Percentiles rank a stretch among this genome's conserved stretches.
phyloP scores from a whole-genome alignment of 1,284 basidiomycete genomes.

The Cronartium quercuum region DNA sequence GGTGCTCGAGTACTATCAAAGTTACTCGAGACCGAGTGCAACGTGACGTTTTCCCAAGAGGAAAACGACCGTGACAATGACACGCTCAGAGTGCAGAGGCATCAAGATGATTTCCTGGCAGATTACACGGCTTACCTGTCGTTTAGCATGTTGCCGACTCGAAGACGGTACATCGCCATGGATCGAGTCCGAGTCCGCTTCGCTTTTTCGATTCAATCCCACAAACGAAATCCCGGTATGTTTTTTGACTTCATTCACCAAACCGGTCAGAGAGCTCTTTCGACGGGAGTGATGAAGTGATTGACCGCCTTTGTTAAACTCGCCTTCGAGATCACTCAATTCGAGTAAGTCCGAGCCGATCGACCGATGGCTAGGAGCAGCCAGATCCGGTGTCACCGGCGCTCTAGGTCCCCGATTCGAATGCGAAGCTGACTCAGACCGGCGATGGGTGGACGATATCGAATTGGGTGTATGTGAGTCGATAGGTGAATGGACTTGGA shows the following conservation, averaged over 20 bases:
- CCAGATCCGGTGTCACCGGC: background rate
- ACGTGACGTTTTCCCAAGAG: too few relatives aligned
- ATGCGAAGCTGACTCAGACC: background rate
- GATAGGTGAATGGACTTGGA: constrained; percentile 42
- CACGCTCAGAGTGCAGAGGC: too few relatives aligned
- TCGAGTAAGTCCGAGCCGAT: background rate
- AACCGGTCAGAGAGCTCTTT: background rate
- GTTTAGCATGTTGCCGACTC: background rate
- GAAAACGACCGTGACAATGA: too few relatives aligned
- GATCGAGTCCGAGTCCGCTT: background rate
- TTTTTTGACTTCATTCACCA: background rate
- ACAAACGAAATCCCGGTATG: background rate
- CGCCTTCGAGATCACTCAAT: background rate
- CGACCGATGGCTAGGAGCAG: background rate
- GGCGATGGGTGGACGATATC: background rate
- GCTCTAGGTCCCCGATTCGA: background rate
- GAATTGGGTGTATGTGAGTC: background rate
- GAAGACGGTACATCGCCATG: background rate
- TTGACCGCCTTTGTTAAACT: background rate
- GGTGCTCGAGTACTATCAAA: background rate
- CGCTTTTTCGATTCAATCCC: background rate
- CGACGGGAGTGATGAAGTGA: background rate
- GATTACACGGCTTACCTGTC: background rate
- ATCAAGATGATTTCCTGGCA: too few relatives aligned
- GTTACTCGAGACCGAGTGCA: background rate